Conservation (phyloP, 2,329 filamentous ascomycete species). For the Epichloe baconii region DNA sequence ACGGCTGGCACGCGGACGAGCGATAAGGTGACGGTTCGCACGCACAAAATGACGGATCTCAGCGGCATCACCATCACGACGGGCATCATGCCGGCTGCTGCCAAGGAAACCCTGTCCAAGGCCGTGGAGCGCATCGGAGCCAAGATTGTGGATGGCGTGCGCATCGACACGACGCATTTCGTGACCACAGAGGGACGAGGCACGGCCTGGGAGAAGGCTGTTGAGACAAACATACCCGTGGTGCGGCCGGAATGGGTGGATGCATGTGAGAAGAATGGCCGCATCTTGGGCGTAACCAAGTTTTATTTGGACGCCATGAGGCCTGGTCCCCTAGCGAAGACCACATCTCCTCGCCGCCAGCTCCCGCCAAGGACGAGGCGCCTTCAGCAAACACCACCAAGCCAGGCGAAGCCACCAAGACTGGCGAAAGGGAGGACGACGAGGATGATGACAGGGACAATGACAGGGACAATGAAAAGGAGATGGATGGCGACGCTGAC, state of each 20-base stretch:
- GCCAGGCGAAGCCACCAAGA: constrained; percentile 6
- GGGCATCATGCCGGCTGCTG: constrained; percentile 63
- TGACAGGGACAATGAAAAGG: constrained; percentile 7
- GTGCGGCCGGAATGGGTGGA: constrained; percentile 95
- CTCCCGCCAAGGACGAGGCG: constrained; percentile 15
- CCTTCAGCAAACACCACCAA: constrained; percentile 14
- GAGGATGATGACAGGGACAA: constrained; percentile 7
- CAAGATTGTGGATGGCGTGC: constrained; percentile 76
- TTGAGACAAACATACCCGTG: constrained; percentile 95
- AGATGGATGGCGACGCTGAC: constrained; percentile 6
- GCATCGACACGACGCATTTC: constrained; percentile 97
- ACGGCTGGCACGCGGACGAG: constrained; percentile 77
- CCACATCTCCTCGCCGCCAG: constrained; percentile 13
- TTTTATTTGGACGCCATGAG: constrained; percentile 82
- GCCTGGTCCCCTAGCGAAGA: constrained; percentile 28
- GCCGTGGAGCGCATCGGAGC: constrained; percentile 84
- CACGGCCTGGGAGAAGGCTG: constrained; percentile 85
- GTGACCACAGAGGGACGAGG: constrained; percentile 90
- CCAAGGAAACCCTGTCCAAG: constrained; percentile 57
- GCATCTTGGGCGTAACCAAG: constrained; percentile 85
- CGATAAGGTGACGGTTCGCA: constrained; percentile 73
- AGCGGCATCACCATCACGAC: constrained; percentile 91
- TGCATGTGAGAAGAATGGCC: constrained; percentile 85
- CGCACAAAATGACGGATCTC: constrained; percentile 97
- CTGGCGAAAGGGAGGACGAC: constrained; percentile 14